Conservation (phyloP, 495 filamentous ascomycete genomes). For the Talaromyces trachyspermus region DNA sequence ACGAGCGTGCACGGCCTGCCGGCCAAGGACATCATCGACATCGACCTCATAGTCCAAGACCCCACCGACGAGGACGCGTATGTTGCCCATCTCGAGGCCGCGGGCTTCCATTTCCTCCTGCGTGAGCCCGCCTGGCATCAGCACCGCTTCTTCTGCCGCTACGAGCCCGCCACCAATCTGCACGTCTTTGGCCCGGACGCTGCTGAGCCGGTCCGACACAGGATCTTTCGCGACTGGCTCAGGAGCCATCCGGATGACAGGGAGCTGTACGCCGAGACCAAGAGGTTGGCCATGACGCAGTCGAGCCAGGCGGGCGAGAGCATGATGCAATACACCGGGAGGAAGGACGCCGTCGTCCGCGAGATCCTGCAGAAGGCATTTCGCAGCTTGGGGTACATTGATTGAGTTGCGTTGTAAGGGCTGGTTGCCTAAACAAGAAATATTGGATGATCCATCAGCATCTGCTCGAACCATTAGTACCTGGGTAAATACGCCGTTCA, state of each 20-base stretch:
- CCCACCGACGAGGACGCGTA: slow-evolving; percentile 30
- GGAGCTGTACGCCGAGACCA: slow-evolving; percentile 29
- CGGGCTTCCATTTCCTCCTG: slow-evolving; percentile 36
- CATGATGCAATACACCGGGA: slow-evolving; percentile 28
- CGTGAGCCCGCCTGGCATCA: slow-evolving; percentile 41
- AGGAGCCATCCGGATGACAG: slow-evolving; percentile 25
- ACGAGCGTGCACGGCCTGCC: slow-evolving; percentile 40
- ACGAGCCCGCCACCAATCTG: slow-evolving; percentile 30
- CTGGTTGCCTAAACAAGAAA: too few relatives aligned
- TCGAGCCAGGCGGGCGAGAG: slow-evolving; percentile 24
- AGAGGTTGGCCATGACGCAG: slow-evolving; percentile 27
- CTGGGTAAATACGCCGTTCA: too few relatives aligned
- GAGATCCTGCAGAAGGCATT: slow-evolving; percentile 35
- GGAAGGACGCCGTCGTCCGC: slow-evolving; percentile 32
- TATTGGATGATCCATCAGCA: too few relatives aligned
- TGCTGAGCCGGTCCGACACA: slow-evolving; percentile 32
- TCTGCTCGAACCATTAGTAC: too few relatives aligned
- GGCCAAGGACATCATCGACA: slow-evolving; percentile 16
- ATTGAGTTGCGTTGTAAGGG: too few relatives aligned
- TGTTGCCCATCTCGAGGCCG: slow-evolving; percentile 32
- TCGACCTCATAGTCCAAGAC: slow-evolving; percentile 39
- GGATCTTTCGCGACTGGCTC: slow-evolving; percentile 43
- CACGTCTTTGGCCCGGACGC: slow-evolving; percentile 42
- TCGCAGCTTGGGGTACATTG: slow-evolving; percentile 21
- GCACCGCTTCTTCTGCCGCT: slow-evolving; percentile 37